These are phyloP conservation scores for Pleurotus eryngii DNA, from an alignment of 768 basidiomycete species.

Conservation along the genomic window DNA sequence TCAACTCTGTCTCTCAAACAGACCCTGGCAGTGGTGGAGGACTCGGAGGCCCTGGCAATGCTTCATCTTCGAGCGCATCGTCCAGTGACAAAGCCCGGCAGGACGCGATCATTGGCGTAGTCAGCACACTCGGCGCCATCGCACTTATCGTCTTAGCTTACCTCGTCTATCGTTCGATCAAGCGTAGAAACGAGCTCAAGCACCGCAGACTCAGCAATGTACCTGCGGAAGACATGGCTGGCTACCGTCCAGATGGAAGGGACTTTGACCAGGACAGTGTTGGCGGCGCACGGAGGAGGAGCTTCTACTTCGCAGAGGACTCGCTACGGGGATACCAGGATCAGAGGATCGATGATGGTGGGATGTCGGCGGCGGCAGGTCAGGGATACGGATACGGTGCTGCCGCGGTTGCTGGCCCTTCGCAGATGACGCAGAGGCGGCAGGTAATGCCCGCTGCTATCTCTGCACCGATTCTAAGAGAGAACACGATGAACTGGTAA, in stretches of 20 bases:
- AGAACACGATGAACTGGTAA: constrained; percentile 88
- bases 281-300: constrained; percentile 68
- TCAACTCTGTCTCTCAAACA: constrained; percentile 46
- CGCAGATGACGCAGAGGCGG: constrained; percentile 53
- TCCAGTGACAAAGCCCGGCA: constrained; percentile 51
- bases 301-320: constrained; percentile 88
- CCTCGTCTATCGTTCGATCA: constrained; percentile 67
- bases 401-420: constrained; percentile 10
- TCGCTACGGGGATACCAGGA: constrained; percentile 61
- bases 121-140: constrained; percentile 76
- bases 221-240: constrained; percentile 29
- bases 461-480: constrained; percentile 71
- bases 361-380: constrained; percentile 14
- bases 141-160: constrained; percentile 69
- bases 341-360: constrained; percentile 30
- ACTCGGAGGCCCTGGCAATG: constrained; percentile 15
- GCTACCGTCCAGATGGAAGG: constrained; percentile 57
- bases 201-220: constrained; percentile 73
- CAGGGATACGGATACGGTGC: constrained; percentile 18
- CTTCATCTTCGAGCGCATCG: constrained; percentile 20
- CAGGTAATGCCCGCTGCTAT: constrained; percentile 60
- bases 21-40: constrained; percentile 18
- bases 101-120: constrained; percentile 90
- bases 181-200: constrained; percentile 62
- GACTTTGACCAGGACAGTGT: constrained; percentile 77